Base-by-base conservation (phyloP, 2,329 filamentous ascomycete genomes). In the Xylaria arbuscula region DNA sequence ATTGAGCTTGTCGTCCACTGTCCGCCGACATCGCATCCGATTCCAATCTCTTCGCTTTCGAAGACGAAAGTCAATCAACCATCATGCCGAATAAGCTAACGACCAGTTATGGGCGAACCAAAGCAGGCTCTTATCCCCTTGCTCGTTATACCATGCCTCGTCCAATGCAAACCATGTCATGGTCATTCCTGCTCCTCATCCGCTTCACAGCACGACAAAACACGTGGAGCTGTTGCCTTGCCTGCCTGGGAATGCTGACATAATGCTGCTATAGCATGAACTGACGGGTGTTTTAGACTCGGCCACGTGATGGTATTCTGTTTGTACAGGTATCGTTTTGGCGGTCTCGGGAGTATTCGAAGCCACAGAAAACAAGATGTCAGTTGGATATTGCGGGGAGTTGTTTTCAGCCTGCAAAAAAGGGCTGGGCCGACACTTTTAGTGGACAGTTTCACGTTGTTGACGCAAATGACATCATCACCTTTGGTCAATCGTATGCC, bases 391-490 rank as follows among this genome's bases (percentile, higher is more conserved):
- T 32, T 19, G 9, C 11, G 10, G 32, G 3, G 42, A 7, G 40
- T 62, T 63, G 34, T 9, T 55, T 40, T 50, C 51, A 45, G 3
- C n/a, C 40, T 13, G 4, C 9, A 9, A 22, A 40, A 17, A 55
- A 45, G 62, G 61, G 34, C 45, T 38, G 36, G 34, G 17, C 34
- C 45, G 36, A 6, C 3, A 32, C 17, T 40, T 32, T 58, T 42
- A 42, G 38, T 34, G 47, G 36, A 22, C 11, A n/a, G 24, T 45
- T 58, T 51, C 15, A 8, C 15, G 19, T 48, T 48, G 15, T 34
- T 17, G 28, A 32, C 9, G 11, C 32, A 17, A 22, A 61, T 61
- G 56, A 60, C 53, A 42, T 54, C 63, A 65, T 56, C 36, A 19
- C n/a, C 11, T 50, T 40, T 66, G 63, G 55, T 40, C 50, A 59